Evolutionary conservation across 345 rosid species (phyloP).

Genomic region (Cardamine chenopodiifolia): DNA sequence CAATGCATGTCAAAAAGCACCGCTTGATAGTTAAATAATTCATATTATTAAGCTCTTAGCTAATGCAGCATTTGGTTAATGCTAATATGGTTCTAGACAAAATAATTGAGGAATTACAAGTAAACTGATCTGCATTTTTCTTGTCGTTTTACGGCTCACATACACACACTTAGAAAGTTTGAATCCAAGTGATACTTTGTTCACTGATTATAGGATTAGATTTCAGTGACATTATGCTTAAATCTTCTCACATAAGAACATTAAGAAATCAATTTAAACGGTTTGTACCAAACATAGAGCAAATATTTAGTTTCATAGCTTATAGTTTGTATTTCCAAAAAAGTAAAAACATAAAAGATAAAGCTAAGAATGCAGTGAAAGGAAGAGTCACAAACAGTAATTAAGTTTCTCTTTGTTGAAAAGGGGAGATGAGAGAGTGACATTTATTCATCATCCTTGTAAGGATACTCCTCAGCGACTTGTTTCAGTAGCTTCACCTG

Average conservation of each 20-base stretch:
- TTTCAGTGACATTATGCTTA: not conserved
- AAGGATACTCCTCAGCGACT: slow-evolving; percentile 86
- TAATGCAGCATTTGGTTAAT: not conserved
- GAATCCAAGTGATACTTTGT: no score
- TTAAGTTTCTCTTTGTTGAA: slow-evolving; percentile 17
- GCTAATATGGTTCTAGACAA: not conserved
- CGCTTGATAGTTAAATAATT: no score
- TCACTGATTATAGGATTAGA: not conserved
- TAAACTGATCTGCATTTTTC: not conserved
- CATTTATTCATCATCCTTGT: slow-evolving; percentile 86
- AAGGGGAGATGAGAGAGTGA: not conserved
- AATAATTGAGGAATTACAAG: not conserved
- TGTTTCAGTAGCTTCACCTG: slow-evolving; percentile 88
- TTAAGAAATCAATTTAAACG: no score
- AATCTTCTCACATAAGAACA: not conserved
- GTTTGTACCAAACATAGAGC: slow-evolving; percentile 11
- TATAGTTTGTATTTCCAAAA: not conserved
- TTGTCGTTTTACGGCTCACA: no score
- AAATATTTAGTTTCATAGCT: slow-evolving; percentile 13
- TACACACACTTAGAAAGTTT: no score
- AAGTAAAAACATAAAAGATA: not conserved
- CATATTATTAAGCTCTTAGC: no score
- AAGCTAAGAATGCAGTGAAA: not conserved
- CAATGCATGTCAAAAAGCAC: no score
- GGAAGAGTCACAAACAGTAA: not conserved